phyloP scores from a whole-genome alignment of 2,329 filamentous ascomycete species.

The Sordariomycetes sp. region DNA sequence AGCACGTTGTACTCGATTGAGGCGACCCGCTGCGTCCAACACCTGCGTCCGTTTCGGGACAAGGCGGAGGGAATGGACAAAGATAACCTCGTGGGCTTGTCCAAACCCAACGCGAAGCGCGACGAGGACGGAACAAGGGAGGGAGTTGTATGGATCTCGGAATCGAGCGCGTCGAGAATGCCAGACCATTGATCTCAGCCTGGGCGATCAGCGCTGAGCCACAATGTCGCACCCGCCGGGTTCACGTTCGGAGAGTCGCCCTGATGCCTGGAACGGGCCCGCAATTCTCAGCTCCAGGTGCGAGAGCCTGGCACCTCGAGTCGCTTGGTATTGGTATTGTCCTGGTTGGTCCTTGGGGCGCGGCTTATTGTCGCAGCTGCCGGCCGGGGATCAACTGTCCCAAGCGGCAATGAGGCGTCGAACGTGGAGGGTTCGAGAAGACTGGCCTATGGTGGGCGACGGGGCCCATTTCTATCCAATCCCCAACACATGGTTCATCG shows the following conservation, averaged over 20 bases:
- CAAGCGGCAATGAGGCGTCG: neutral
- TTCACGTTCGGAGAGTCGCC: neutral
- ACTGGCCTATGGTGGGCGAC: neutral
- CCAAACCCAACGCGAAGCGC: neutral
- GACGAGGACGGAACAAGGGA: neutral
- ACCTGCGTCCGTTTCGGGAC: neutral
- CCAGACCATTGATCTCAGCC: neutral
- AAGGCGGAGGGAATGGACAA: neutral
- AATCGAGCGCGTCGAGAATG: neutral
- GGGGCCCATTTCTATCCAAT: neutral
- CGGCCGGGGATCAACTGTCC: neutral
- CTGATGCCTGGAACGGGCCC: neutral
- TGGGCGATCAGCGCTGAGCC: neutral
- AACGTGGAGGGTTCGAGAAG: neutral
- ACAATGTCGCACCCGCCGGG: neutral
- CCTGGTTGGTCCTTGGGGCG: neutral
- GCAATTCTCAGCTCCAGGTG: neutral
- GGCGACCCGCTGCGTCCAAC: neutral
- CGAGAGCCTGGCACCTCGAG: neutral
- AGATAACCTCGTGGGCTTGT: neutral
- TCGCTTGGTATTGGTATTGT: no score
- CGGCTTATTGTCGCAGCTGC: neutral
- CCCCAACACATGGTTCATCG: no score
- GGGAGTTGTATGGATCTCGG: neutral
- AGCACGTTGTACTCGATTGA: no score